phyloP scores from a whole-genome alignment of 2,329 filamentous ascomycete genomes.

The Helotiales sp. region DNA sequence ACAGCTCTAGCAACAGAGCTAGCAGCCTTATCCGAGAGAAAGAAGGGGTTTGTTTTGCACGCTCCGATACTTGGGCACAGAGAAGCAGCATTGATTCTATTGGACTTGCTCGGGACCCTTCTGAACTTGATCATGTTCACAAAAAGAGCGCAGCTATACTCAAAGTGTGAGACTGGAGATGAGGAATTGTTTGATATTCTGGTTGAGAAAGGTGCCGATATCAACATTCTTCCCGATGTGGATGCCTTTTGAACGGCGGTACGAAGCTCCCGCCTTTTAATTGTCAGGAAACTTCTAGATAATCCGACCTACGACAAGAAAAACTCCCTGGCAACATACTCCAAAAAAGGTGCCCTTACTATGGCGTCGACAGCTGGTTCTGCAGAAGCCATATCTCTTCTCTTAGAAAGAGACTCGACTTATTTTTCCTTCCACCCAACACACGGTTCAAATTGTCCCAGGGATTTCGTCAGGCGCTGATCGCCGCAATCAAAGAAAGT shows the following conservation, averaged over 20 bases:
- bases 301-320: not conserved
- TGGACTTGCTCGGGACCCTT: not conserved
- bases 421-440: not conserved
- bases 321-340: not conserved
- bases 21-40: not conserved
- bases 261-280: not conserved
- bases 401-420: not conserved
- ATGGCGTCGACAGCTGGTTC: not conserved
- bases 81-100: slow-evolving; percentile 2
- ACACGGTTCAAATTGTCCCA: not conserved
- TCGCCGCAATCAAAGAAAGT: not conserved
- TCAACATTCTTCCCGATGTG: not conserved
- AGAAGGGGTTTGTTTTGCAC: slow-evolving; percentile 1
- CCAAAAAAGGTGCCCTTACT: not conserved
- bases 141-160: not conserved
- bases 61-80: not conserved
- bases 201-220: not conserved
- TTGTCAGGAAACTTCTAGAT: not conserved
- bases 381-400: not conserved
- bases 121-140: not conserved
- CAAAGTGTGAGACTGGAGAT: not conserved
- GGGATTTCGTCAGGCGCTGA: not conserved
- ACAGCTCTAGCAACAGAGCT: slow-evolving; percentile 2
- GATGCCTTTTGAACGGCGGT: not conserved
- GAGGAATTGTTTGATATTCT: not conserved